These are phyloP conservation scores for Nepenthes gracilis DNA, from an alignment of 148 eudicot species.

Conservation along the genomic window DNA sequence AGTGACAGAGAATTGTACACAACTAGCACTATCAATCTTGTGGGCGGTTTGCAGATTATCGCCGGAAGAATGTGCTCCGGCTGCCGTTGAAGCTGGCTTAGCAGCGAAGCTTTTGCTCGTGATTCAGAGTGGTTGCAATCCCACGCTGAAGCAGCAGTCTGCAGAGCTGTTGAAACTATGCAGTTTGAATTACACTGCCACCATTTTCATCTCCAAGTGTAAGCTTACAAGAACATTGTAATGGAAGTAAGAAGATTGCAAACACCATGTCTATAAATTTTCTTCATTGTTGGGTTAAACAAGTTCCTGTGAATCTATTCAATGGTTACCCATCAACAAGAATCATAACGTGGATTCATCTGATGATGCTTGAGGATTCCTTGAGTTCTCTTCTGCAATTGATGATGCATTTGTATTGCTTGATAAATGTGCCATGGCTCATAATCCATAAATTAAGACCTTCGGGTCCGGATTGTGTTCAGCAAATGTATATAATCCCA, in stretches of 20 bases:
- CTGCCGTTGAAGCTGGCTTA: constrained; percentile 80
- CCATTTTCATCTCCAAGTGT: constrained; percentile 82
- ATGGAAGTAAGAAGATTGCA: constrained; percentile 5
- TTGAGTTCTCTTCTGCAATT: too few relatives aligned
- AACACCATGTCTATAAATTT: too few relatives aligned
- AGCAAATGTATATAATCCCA: too few relatives aligned
- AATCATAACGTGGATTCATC: too few relatives aligned
- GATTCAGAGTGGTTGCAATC: constrained; percentile 81
- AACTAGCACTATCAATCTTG: constrained; percentile 55
- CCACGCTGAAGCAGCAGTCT: constrained; percentile 61
- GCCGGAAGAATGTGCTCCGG: constrained; percentile 60
- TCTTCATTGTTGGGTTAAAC: too few relatives aligned
- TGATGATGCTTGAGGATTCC: too few relatives aligned
- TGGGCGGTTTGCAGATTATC: constrained; percentile 56
- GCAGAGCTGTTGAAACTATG: constrained; percentile 79
- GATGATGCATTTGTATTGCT: too few relatives aligned
- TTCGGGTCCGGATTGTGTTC: too few relatives aligned
- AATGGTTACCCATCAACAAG: too few relatives aligned
- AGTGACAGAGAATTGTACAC: constrained; percentile 64
- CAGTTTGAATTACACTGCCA: constrained; percentile 62
- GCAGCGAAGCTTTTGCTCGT: constrained; percentile 79
- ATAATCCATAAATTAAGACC: too few relatives aligned
- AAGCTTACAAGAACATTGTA: constrained; percentile 82
- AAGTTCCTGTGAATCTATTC: too few relatives aligned
- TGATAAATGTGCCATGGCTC: too few relatives aligned